Evolutionary conservation across 345 rosid genomes (phyloP).

Genomic region (Salix arbutifolia): DNA sequence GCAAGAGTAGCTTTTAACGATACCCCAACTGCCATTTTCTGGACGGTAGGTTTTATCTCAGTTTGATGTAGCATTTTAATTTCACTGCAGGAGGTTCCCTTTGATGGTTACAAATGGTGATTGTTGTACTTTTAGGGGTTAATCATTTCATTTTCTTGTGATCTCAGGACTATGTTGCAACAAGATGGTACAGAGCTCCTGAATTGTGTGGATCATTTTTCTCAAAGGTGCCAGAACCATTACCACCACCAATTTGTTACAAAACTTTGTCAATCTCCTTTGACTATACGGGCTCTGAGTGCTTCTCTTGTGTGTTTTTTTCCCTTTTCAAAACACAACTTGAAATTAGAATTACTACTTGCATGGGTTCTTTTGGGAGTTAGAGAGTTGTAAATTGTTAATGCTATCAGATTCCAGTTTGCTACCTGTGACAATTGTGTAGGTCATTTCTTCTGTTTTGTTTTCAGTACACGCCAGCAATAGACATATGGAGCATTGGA

Average conservation of each 20-base stretch:
- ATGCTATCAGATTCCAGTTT: not conserved
- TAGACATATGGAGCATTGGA: constrained; percentile 95
- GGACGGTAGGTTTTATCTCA: constrained; percentile 59
- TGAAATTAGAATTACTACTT: not conserved
- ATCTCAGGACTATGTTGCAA: constrained; percentile 86
- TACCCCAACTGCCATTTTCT: constrained; percentile 88
- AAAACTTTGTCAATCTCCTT: constrained; percentile 7
- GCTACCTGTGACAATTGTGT: not conserved
- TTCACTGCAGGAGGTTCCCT: not conserved
- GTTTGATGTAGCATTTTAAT: not conserved
- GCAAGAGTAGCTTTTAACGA: constrained; percentile 94
- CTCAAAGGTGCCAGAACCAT: constrained; percentile 62
- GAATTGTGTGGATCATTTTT: constrained; percentile 96
- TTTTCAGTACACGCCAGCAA: constrained; percentile 91
- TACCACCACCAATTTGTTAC: constrained; percentile 22
- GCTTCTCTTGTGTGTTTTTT: not conserved
- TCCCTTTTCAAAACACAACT: not conserved
- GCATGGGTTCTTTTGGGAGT: not conserved
- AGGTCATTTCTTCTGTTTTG: constrained; percentile 2
- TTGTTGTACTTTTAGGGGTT: not conserved
- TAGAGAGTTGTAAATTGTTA: not conserved
- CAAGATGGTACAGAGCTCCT: constrained; percentile 96
- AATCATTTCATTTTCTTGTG: constrained; percentile 4
- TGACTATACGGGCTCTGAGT: not conserved
- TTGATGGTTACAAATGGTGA: constrained; percentile 1